Evolutionary conservation across 2,329 filamentous ascomycete species (phyloP).

Genomic region (Fusarium mangiferae): DNA sequence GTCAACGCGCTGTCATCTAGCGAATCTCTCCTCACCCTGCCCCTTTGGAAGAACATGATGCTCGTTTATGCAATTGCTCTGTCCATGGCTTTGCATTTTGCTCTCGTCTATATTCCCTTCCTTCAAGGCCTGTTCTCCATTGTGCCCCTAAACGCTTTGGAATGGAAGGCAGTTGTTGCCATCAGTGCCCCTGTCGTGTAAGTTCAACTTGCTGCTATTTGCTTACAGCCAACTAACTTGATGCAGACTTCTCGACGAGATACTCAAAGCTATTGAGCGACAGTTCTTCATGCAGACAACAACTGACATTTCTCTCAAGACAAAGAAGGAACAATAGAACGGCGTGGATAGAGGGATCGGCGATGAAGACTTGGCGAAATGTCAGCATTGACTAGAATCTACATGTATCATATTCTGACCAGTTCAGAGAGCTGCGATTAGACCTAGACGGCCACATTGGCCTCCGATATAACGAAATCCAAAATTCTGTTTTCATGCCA

Average conservation of each 20-base stretch:
- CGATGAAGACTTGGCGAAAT: constrained; percentile 25
- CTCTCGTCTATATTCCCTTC: constrained; percentile 89
- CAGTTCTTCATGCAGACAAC: constrained; percentile 69
- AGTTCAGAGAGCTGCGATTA: constrained; percentile 31
- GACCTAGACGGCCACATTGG: constrained; percentile 36
- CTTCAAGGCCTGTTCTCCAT: constrained; percentile 92
- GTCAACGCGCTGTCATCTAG: constrained; percentile 97
- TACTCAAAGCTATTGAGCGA: constrained; percentile 82
- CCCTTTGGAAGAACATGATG: constrained; percentile 99
- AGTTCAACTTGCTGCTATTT: constrained; percentile 54
- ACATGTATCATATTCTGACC: constrained; percentile 41
- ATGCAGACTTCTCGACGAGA: constrained; percentile 80
- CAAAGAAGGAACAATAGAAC: constrained; percentile 65
- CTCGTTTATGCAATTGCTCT: constrained; percentile 93
- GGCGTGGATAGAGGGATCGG: constrained; percentile 23
- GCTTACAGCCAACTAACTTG: constrained; percentile 38
- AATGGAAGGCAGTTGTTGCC: constrained; percentile 90
- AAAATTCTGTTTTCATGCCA: constrained; percentile 18
- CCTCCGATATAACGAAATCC: constrained; percentile 21
- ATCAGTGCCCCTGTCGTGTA: constrained; percentile 95
- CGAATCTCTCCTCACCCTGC: constrained; percentile 91
- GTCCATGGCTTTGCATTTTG: constrained; percentile 95
- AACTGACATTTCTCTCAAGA: constrained; percentile 50
- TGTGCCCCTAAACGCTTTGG: constrained; percentile 81
- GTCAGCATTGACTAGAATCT: constrained; percentile 46